phyloP scores from a whole-genome alignment of 2,329 filamentous ascomycete species.

The Cryphonectria naterciae region DNA sequence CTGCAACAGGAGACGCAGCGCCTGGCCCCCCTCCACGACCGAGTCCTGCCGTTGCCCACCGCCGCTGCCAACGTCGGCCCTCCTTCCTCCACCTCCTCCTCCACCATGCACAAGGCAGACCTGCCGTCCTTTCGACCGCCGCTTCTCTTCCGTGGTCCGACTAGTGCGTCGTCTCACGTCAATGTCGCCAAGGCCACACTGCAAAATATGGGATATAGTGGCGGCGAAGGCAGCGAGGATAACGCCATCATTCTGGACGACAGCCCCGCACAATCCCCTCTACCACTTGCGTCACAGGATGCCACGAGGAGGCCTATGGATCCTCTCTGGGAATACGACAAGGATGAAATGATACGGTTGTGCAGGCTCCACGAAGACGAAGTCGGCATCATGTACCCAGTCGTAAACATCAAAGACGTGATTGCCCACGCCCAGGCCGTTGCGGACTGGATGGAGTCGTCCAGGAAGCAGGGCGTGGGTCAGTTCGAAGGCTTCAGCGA shows the following conservation, averaged over 20 bases:
- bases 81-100: conserved; percentile 49
- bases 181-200: conserved; percentile 86
- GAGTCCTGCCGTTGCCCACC: conserved; percentile 42
- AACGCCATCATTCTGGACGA: conserved; percentile 51
- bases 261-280: conserved; percentile 40
- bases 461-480: conserved; percentile 38
- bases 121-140: conserved; percentile 54
- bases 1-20: conserved; percentile 62
- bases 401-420: conserved; percentile 74
- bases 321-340: conserved; percentile 77
- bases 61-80: conserved; percentile 41
- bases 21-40: conserved; percentile 49
- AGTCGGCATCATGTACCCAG: conserved; percentile 89
- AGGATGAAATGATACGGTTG: conserved; percentile 79
- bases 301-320: conserved; percentile 52
- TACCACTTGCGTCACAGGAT: conserved; percentile 32
- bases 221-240: conserved; percentile 64
- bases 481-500: conserved; percentile 49
- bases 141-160: conserved; percentile 79
- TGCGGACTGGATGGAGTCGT: conserved; percentile 70
- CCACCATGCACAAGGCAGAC: conserved; percentile 48
- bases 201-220: conserved; percentile 85
- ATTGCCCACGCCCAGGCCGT: conserved; percentile 72
- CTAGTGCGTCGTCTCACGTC: conserved; percentile 82
- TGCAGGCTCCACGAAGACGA: conserved; percentile 86